Base-by-base conservation (phyloP, 495 filamentous ascomycete genomes). In the Penicillium cinerascens region DNA sequence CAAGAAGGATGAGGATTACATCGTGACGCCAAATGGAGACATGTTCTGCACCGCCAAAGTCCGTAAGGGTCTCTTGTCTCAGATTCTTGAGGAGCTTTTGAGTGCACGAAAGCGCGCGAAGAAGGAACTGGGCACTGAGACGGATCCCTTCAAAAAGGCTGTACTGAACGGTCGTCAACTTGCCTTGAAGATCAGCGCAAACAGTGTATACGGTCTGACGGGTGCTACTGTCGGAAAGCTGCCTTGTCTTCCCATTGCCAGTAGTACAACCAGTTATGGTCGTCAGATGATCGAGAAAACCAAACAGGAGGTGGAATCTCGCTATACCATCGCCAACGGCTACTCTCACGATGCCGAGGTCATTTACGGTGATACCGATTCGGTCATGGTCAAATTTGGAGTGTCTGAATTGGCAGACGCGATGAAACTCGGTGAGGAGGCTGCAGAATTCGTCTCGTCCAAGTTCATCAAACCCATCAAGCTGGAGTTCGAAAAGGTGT, bases 301-400 rank as follows among this genome's bases (percentile, higher is more conserved):
- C 13, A 97, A 96, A 66, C 76, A 85, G 22, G 93, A 97, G 67
- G 93, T 99, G 7, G 93, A 99, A 64, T 70, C 78, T 27, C 81
- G 81, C 52, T 99, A 96, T 59, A 92, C 83, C 17, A 90, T 97
- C 37, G 88, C 88, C 11, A 97, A 97, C 61, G 95, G 93, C 13
- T 97, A 97, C 69, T 80, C 81, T 3, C 89, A 97, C 65, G 88
- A 97, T 68, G 93, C 93, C 0, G 79, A 95, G 59, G 93, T 99
- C 69, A 95, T 99, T 52, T 99, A 99, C 58, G 93, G 93, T 72
- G 93, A 99, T 67, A 99, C 93, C 21, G 93, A 99, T 77, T 99
- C 93, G 6, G 93, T 99, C 68, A 99, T 99, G 93, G 93, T 99
- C 29, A 97, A 97, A 61, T 99, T 99, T 61, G 93, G 93, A 11